These are phyloP conservation scores for Zygoascus bituminiphila DNA, from an alignment of 805 yeast genomes.

Conservation along the genomic window DNA sequence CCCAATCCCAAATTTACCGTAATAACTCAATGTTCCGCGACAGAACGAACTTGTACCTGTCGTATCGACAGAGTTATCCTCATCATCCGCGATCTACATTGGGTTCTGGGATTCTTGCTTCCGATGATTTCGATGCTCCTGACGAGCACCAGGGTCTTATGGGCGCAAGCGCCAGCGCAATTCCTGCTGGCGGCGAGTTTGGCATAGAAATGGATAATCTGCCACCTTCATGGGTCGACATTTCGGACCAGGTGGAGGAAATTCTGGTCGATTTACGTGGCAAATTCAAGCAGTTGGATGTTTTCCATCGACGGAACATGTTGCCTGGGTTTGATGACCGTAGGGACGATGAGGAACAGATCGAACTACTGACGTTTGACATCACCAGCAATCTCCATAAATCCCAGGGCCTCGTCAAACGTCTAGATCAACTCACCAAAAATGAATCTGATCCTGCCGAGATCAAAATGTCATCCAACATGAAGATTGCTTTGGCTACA, in stretches of 20 bases:
- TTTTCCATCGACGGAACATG: conserved; percentile 69
- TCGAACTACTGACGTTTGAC: conserved; percentile 66
- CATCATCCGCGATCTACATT: conserved; percentile 38
- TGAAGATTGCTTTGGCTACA: conserved; percentile 76
- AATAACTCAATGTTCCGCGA: conserved; percentile 90
- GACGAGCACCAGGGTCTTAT: conserved; percentile 59
- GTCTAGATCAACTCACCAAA: conserved; percentile 40
- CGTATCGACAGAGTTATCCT: conserved; percentile 84
- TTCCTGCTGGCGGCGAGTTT: conserved; percentile 17
- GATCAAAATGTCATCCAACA: conserved; percentile 61
- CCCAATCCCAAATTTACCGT: too few relatives aligned
- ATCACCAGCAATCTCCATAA: conserved; percentile 71
- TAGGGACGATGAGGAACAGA: conserved; percentile 61
- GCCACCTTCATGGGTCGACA: conserved; percentile 74
- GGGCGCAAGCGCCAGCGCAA: conserved; percentile 23
- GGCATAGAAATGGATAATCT: conserved; percentile 54
- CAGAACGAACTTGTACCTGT: conserved; percentile 82
- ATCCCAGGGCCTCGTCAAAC: conserved; percentile 69
- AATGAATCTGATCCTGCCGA: conserved; percentile 41
- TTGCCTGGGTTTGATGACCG: conserved; percentile 86
- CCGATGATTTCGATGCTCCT: conserved; percentile 19
- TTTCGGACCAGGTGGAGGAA: conserved; percentile 63
- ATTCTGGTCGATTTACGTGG: conserved; percentile 44
- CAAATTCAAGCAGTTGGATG: conserved; percentile 52
- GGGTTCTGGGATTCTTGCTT: conserved; percentile 4